Evolutionary conservation across 331 rosid species (phyloP).

Genomic region (Quercus lobata): DNA sequence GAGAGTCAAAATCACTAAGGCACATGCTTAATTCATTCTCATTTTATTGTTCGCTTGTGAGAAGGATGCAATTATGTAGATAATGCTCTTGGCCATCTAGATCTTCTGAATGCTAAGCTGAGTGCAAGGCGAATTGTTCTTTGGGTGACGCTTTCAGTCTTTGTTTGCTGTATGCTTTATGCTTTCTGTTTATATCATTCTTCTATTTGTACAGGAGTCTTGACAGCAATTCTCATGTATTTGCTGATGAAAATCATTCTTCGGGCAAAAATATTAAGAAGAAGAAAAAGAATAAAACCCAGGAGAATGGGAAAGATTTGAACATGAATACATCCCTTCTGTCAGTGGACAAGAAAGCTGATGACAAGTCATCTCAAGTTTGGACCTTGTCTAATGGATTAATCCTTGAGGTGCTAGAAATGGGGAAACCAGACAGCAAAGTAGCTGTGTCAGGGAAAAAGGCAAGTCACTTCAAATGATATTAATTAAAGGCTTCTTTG

Average conservation of each 20-base stretch:
- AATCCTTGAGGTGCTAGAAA: slow-evolving; percentile 52
- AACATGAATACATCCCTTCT: slow-evolving; percentile 23
- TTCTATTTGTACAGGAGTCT: slow-evolving; percentile 33
- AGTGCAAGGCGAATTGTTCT: background rate
- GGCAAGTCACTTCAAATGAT: slow-evolving; percentile 32
- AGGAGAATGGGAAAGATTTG: slow-evolving; percentile 30
- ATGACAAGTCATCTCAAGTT: slow-evolving; percentile 37
- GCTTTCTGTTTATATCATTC: background rate
- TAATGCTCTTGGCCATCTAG: background rate
- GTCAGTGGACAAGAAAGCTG: slow-evolving; percentile 20
- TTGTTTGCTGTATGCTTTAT: background rate
- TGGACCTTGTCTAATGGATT: slow-evolving; percentile 52
- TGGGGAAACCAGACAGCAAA: slow-evolving; percentile 60
- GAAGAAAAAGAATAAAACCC: slow-evolving; percentile 49
- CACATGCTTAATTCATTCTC: no score
- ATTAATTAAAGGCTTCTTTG: background rate
- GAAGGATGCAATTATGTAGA: background rate
- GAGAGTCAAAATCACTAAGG: background rate
- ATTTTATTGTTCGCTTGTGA: slow-evolving; percentile 8
- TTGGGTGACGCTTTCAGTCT: no score
- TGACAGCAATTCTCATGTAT: slow-evolving; percentile 19
- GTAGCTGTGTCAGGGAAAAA: slow-evolving; percentile 61
- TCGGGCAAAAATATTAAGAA: slow-evolving; percentile 38
- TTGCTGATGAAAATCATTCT: slow-evolving; percentile 33
- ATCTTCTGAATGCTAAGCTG: background rate